Evolutionary conservation across 306 rosid species (phyloP).

Genomic region (Benincasa hispida): DNA sequence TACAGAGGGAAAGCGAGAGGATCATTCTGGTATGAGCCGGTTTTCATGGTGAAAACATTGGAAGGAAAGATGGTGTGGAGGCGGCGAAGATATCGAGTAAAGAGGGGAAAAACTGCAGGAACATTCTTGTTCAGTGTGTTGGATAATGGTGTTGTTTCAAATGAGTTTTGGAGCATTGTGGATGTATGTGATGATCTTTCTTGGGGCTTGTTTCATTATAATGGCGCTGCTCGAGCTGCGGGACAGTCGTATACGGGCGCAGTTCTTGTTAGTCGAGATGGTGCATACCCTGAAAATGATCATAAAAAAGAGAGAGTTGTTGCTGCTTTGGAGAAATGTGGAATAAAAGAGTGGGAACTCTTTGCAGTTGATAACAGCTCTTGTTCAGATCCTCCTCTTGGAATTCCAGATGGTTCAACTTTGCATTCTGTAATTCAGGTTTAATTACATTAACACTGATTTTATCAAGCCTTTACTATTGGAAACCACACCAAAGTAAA

Average conservation of each 20-base stretch:
- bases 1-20: conserved; percentile 79
- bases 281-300: conserved; percentile 36
- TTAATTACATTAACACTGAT: not conserved
- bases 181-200: conserved; percentile 60
- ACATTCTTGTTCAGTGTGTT: conserved; percentile 69
- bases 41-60: conserved; percentile 67
- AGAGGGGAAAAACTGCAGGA: conserved; percentile 51
- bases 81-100: conserved; percentile 64
- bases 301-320: conserved; percentile 21
- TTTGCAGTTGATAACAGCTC: conserved; percentile 49
- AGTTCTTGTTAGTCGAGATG: conserved; percentile 76
- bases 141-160: conserved; percentile 83
- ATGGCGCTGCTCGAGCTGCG: conserved; percentile 77
- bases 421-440: conserved; percentile 25
- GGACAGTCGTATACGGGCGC: conserved; percentile 83
- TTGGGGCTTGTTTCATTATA: conserved; percentile 80
- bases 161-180: conserved; percentile 80
- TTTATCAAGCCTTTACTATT: no score
- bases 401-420: conserved; percentile 60
- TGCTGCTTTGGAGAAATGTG: conserved; percentile 55
- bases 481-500: no score
- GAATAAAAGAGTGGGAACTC: conserved; percentile 68
- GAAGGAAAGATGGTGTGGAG: conserved; percentile 77
- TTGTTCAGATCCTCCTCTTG: conserved; percentile 48
- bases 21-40: conserved; percentile 89